Evolutionary conservation across 1,284 basidiomycete species (phyloP).

Genomic region (Cystobasidium pallidum): DNA sequence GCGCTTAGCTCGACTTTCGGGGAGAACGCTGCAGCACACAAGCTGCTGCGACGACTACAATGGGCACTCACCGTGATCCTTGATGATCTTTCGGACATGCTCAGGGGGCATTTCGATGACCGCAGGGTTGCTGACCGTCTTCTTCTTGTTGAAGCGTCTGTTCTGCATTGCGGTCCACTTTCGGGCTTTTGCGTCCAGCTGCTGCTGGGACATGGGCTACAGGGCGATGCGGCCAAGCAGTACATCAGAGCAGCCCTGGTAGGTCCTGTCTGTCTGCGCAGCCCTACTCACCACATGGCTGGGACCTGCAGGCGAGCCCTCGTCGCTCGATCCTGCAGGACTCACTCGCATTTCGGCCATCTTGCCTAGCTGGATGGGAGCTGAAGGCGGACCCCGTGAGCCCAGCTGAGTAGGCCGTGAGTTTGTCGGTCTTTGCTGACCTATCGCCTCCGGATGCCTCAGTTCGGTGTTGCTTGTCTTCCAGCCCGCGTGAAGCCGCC

Average conservation of each 20-base stretch:
- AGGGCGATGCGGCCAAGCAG: background rate
- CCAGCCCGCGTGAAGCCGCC: no score
- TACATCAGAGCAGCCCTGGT: background rate
- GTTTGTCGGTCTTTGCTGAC: no score
- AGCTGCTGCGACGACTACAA: background rate
- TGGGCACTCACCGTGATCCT: constrained; percentile 76
- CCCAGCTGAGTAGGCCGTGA: background rate
- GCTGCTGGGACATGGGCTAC: constrained; percentile 68
- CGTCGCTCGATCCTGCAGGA: constrained; percentile 43
- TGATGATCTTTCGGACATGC: constrained; percentile 95
- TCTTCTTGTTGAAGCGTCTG: constrained; percentile 64
- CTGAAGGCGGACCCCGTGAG: background rate
- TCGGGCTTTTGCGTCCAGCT: constrained; percentile 79
- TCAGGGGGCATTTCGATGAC: constrained; percentile 64
- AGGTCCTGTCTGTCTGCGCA: no score
- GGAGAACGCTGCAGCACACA: constrained; percentile 57
- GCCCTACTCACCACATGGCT: constrained; percentile 42
- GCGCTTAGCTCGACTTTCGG: constrained; percentile 87
- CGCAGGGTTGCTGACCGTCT: constrained; percentile 44
- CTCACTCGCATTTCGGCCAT: constrained; percentile 28
- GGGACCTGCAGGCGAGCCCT: constrained; percentile 35
- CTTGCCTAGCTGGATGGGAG: constrained; percentile 3
- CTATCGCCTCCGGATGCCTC: no score
- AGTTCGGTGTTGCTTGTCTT: no score
- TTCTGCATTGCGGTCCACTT: constrained; percentile 94